phyloP scores from a whole-genome alignment of 1,139 yeast species.

The Pneumocystis sp. region DNA sequence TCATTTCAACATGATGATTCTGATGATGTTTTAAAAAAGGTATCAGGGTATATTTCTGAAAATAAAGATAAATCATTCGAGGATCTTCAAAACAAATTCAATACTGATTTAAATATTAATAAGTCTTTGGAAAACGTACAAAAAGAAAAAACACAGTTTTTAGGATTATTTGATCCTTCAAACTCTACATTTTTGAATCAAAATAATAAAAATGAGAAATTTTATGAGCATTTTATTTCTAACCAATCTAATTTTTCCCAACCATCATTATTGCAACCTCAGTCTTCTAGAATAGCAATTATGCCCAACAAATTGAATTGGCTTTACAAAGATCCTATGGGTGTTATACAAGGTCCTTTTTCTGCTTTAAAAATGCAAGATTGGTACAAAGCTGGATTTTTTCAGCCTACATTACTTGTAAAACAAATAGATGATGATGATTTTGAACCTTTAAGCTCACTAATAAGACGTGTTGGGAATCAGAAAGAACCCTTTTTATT shows the following conservation, averaged over 20 bases:
- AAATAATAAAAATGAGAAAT: background rate
- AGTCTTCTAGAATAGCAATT: conserved; percentile 8
- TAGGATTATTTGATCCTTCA: conserved; percentile 1
- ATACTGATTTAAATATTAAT: background rate
- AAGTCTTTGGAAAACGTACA: background rate
- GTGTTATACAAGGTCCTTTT: conserved; percentile 70
- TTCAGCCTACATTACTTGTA: conserved; percentile 40
- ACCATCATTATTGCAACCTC: conserved; percentile 4
- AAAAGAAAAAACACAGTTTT: background rate
- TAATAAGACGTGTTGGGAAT: conserved; percentile 30
- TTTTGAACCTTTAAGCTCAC: conserved; percentile 22
- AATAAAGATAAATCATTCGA: background rate
- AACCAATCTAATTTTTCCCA: background rate
- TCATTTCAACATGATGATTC: background rate
- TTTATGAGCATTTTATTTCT: conserved; percentile 3
- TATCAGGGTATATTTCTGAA: background rate
- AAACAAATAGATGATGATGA: conserved; percentile 33
- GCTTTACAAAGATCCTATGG: conserved; percentile 59
- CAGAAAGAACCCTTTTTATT: conserved; percentile 45
- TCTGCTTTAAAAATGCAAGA: conserved; percentile 60
- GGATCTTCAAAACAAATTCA: background rate
- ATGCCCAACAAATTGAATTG: conserved; percentile 26
- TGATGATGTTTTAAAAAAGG: background rate
- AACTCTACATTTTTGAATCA: background rate
- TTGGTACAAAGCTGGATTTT: conserved; percentile 55